Evolutionary conservation across 2,329 filamentous ascomycete genomes (phyloP), one percentile per base, ranked within the genome.

Genomic region (Penicillium concentricum): DNA sequence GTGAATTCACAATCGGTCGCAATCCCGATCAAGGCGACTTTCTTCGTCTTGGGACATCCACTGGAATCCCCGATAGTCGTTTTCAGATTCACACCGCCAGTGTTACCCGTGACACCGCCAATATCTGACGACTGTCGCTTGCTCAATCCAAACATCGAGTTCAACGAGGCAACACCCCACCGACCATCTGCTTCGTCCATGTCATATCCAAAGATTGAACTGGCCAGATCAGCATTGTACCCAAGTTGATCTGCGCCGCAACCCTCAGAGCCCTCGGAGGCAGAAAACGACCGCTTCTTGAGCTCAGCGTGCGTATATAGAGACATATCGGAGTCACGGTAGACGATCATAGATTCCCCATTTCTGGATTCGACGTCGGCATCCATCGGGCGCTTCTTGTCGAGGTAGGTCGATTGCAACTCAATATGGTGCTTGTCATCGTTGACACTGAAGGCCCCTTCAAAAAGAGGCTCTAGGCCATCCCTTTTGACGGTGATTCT

Each of bases 1-100:
- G 87, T 91, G 71, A 97, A 97, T 9, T 86, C 90, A 79, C 94
- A 99, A 74, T 99, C 94, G 0, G 92, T 94, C 9, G 92, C 94
- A 37, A 97, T 86, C 28, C 94, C 94, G 24, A 99, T 85, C 39
- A 97, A 81, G 0, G 94, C 94, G 18, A 99, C 91, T 74, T 90
- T 95, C 64, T 92, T 86, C n/a, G 91, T 93, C 1, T 82, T 87
- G 6, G 93, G 93, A 71, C 94, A 99, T 50, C 94, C 94, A n/a
- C 77, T 72, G 0, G 89, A 89, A 57, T 84, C 88, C 46, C 94
- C 94, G 69, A 99, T 96, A 26, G 85, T 91, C 34, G 79, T 82
- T 34, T 83, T 80, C 64, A 97, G 78, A 70, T 97, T 94, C 58
- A 92, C 86, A 62, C 88, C 89, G 22, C 87, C 90, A 51, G 89